phyloP scores from a whole-genome alignment of 208 protist genomes.

The Strigomonas culicis region DNA sequence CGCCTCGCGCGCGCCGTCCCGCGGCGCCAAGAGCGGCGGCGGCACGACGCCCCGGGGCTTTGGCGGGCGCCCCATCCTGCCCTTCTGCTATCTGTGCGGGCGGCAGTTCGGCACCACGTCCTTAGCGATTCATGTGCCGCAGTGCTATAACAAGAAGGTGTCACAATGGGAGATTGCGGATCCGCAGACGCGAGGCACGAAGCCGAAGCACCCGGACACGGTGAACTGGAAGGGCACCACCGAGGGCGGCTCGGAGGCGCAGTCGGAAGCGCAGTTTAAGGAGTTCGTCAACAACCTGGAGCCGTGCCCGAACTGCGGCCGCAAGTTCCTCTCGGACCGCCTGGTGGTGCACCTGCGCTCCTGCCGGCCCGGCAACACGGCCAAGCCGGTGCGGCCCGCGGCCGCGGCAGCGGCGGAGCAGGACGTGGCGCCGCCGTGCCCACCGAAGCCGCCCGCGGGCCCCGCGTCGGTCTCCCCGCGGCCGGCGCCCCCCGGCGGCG shows the following conservation, averaged over 20 bases:
- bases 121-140: constrained; percentile 88
- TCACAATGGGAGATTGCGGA: constrained; percentile 69
- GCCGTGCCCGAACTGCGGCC: constrained; percentile 85
- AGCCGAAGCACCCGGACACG: constrained; percentile 73
- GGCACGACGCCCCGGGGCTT: constrained; percentile 15
- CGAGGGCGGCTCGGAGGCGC: constrained; percentile 34
- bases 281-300: constrained; percentile 88
- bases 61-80: constrained; percentile 41
- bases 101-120: constrained; percentile 88
- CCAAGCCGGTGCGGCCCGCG: constrained; percentile 22
- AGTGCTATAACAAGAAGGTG: constrained; percentile 88
- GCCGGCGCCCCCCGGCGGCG: not conserved
- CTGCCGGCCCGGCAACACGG: constrained; percentile 72
- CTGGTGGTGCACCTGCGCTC: constrained; percentile 87
- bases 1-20: constrained; percentile 3
- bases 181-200: constrained; percentile 52
- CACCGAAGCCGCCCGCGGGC: too few species aligned
- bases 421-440: too few species aligned
- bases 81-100: constrained; percentile 82
- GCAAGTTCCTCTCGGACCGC: constrained; percentile 87
- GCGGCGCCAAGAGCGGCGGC: constrained; percentile 3
- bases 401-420: not conserved
- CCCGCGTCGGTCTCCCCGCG: not conserved
- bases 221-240: constrained; percentile 49
- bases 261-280: constrained; percentile 83